Evolutionary conservation across 2,329 filamentous ascomycete species (phyloP).

Genomic region (Fusarium sacchari): DNA sequence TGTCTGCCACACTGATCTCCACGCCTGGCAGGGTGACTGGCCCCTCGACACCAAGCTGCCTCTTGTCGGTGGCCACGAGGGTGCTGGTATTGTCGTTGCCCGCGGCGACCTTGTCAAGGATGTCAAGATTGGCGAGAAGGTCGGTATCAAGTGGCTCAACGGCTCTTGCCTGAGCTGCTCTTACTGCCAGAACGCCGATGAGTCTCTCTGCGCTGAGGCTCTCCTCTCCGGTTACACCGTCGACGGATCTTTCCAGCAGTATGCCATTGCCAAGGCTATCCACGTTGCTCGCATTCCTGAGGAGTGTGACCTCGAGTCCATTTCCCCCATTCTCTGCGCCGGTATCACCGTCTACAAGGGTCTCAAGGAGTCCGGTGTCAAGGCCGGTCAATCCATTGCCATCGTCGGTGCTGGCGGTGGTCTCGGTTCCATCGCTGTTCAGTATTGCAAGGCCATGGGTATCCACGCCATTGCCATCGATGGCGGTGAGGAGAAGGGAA

Average conservation of each 20-base stretch:
- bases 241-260: conserved; percentile 93
- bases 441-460: conserved; percentile 94
- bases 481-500: conserved; percentile 81
- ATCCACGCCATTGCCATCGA: conserved; percentile 84
- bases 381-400: conserved; percentile 80
- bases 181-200: conserved; percentile 83
- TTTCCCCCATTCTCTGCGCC: conserved; percentile 84
- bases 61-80: conserved; percentile 82
- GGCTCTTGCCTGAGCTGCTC: conserved; percentile 84
- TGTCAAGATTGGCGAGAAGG: conserved; percentile 83
- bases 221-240: conserved; percentile 90
- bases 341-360: conserved; percentile 92
- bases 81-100: conserved; percentile 85
- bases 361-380: conserved; percentile 82
- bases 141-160: conserved; percentile 94
- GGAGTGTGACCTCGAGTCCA: conserved; percentile 76
- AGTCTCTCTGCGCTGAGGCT: conserved; percentile 82
- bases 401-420: conserved; percentile 89
- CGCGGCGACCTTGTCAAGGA: conserved; percentile 80
- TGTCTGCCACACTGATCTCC: conserved; percentile 88
- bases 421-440: conserved; percentile 79
- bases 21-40: conserved; percentile 90
- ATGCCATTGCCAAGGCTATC: conserved; percentile 85
- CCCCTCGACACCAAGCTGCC: conserved; percentile 84
- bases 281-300: conserved; percentile 87